Base-by-base conservation (phyloP, 2,329 filamentous ascomycete species). In the Diaporthe amygdali region DNA sequence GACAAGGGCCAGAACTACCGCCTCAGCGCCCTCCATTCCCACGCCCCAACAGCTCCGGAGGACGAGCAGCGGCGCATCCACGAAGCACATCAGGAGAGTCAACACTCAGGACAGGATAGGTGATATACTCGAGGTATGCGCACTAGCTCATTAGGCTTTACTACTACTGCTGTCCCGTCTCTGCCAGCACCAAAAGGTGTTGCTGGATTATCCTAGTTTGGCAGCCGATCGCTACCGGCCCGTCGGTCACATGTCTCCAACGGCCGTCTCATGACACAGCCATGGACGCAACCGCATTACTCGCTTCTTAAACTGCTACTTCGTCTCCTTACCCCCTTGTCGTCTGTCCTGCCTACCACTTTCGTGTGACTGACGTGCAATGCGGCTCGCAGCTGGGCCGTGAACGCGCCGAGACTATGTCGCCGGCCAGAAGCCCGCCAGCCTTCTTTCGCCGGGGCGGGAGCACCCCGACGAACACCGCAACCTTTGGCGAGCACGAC, bases 41-140 rank as follows among this genome's bases (percentile, higher is more conserved):
- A 46, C 70, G 20, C 63, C 72, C 22, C 63, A 66, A n/a, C 72
- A 73, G 67, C 63, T 70, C 66, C 72, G 72, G 20, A 69, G 70
- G 37, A 34, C 72, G 27, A 72, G 63, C 67, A 70, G 69, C 44
- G 70, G 67, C 10, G 52, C 37, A 9, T 66, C 46, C 14, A 34
- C 70, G 59, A 72, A 68, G 51, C 68, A 71, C 22, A 52, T 64
- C n/a, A 69, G 76, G 32, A 74, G 77, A 44, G 75, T 64, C 74
- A 78, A 79, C 15, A 77, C 78, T 8, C 76, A 78, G 66, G 78
- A 79, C 34, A 77, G 79, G 14, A 75, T 82, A 52, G 74, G 78
- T 67, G 76, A 75, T 14, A 81, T 82, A 54, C 75, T 82, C 22
- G 75, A 81, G 77, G 80, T 81, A 66, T 12, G 59, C 22, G 30